A percentile compares a stretch with the other conserved stretches of the same genome.
These are phyloP conservation scores for Saksenaea oblongispora DNA, from an alignment of 371 early-diverging fungal genomes.

Conservation along the genomic window DNA sequence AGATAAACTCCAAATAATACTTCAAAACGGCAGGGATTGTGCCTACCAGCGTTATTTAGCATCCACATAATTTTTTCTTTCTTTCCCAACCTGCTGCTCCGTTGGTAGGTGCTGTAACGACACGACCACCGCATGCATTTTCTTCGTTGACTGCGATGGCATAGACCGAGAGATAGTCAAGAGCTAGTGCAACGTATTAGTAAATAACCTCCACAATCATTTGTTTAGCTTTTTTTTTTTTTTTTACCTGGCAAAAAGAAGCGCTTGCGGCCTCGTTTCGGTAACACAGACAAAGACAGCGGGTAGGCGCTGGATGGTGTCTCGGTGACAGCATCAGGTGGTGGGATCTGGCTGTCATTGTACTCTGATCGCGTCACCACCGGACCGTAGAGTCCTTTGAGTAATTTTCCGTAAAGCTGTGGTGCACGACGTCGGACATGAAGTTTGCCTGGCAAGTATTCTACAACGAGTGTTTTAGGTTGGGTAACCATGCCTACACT, in stretches of 20 bases:
- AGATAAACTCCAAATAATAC: conserved; percentile 93
- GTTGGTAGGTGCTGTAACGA: conserved; percentile 94
- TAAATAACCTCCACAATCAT: neutral
- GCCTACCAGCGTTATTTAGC: neutral
- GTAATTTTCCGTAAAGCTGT: conserved; percentile 79
- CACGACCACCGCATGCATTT: conserved; percentile 93
- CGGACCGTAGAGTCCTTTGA: conserved; percentile 73
- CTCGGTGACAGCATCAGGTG: conserved; percentile 9
- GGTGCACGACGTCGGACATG: conserved; percentile 89
- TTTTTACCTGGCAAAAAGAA: conserved; percentile 44
- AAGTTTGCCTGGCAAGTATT: conserved; percentile 81
- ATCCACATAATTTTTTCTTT: too few relatives aligned
- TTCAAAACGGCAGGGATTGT: conserved; percentile 94
- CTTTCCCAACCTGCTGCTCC: conserved; percentile 77
- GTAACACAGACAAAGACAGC: conserved; percentile 36
- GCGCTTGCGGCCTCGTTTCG: conserved; percentile 46
- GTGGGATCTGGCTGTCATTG: conserved; percentile 26
- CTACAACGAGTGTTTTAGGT: conserved; percentile 11
- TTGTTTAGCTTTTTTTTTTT: neutral
- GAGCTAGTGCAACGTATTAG: conserved; percentile 45
- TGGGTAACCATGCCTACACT: neutral
- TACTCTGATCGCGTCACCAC: conserved; percentile 24
- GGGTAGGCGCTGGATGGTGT: conserved; percentile 23
- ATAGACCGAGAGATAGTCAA: conserved; percentile 94
- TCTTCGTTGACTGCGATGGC: conserved; percentile 98